Evolutionary conservation across 2,329 filamentous ascomycete genomes (phyloP).

Genomic region (Teratosphaeria nubilosa): DNA sequence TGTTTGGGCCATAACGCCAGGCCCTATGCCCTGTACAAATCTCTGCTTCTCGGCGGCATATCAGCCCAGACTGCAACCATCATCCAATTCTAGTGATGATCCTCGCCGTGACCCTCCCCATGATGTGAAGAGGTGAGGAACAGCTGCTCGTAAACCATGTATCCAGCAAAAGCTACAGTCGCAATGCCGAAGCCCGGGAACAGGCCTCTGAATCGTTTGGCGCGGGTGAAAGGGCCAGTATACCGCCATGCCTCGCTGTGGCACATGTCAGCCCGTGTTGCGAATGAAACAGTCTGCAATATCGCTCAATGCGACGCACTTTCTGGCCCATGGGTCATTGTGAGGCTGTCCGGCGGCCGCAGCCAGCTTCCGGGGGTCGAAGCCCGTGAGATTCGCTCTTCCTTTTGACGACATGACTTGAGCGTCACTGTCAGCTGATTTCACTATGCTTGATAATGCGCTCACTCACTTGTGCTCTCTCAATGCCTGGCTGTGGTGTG

Average conservation of each 20-base stretch:
- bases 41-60: background rate
- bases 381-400: slow-evolving; percentile 75
- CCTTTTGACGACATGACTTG: slow-evolving; percentile 10
- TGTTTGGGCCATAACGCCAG: background rate
- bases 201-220: slow-evolving; percentile 75
- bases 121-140: slow-evolving; percentile 59
- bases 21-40: background rate
- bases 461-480: background rate
- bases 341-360: slow-evolving; percentile 54
- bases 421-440: background rate
- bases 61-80: too few relatives aligned
- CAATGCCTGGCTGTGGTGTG: background rate
- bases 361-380: slow-evolving; percentile 74
- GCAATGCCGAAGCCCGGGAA: slow-evolving; percentile 92
- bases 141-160: slow-evolving; percentile 81
- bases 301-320: slow-evolving; percentile 37
- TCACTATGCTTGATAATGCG: background rate
- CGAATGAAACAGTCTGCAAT: slow-evolving; percentile 1
- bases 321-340: slow-evolving; percentile 53
- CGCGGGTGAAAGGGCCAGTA: slow-evolving; percentile 74
- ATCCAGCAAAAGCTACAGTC: slow-evolving; percentile 78
- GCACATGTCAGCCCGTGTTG: background rate
- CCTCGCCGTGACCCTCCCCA: slow-evolving; percentile 16
- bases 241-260: slow-evolving; percentile 90
- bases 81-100: slow-evolving; percentile 9